Base-by-base conservation (phyloP, 2,329 filamentous ascomycete genomes). In the Massarina eburnea region DNA sequence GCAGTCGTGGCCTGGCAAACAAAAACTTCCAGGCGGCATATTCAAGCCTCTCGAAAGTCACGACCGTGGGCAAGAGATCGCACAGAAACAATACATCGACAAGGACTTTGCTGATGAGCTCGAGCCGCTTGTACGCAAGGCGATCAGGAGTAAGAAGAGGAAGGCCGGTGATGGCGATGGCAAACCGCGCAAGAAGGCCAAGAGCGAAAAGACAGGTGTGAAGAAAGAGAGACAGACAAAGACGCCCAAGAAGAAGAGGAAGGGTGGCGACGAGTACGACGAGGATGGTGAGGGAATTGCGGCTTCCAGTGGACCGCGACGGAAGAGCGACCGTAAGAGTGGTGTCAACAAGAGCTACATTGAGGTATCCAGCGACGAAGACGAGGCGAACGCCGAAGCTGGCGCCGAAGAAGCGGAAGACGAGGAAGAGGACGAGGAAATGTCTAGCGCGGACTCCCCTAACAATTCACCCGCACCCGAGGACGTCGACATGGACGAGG, bases 81-180 rank as follows among this genome's bases (percentile, higher is more conserved):
- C 91, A 0, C 85, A 90, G 67, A 95, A 87, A 75, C 85, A 87
- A 47, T 96, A 88, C 66, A 79, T 96, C 9, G 86, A 89, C 1
- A 86, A 91, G 12, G 86, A 85, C 19, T 71, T 77, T 15, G 86
- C 89, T 32, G 86, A 91, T 48, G 79, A 81, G 43, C 76, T 97
- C 21, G 91, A 96, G 55, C 82, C 84, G 17, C 70, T 91, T 36
- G 89, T 96, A 48, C 84, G 85, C 59, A 84, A 69, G 32, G 75
- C 73, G 14, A 73, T 95, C 68, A 90, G 86, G 76, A 76, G 74
- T 22, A 82, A 77, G 71, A 77, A 77, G 62, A 51, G 65, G 22
- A 67, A 66, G 39, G 70, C 70, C 4, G 51, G 48, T 20, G 57
- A 64, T 30, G 51, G 57, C 41, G 49, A 40, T 19, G 61, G 64